Conservation (phyloP, 352 stramenopile species). For the Globisporangium yorkense region DNA sequence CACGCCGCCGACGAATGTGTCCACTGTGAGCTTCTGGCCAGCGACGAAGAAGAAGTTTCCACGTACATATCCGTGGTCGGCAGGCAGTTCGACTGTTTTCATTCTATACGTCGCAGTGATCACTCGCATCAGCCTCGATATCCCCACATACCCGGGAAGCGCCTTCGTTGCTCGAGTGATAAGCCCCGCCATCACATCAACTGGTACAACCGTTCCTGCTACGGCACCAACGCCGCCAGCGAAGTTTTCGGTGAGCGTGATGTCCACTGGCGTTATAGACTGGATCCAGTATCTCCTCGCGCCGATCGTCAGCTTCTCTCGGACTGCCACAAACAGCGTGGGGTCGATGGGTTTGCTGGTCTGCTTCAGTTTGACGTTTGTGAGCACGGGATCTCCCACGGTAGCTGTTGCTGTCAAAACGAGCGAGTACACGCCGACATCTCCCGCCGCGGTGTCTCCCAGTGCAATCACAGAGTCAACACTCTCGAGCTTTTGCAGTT, state of each 20-base stretch:
- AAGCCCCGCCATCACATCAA: conserved; percentile 32
- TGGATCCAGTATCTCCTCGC: conserved; percentile 29
- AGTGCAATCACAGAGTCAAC: conserved; percentile 62
- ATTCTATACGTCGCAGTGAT: conserved; percentile 26
- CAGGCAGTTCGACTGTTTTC: conserved; percentile 34
- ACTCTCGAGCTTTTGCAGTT: conserved; percentile 56
- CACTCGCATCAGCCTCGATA: conserved; percentile 37
- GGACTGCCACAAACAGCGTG: conserved; percentile 52
- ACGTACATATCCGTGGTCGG: conserved; percentile 27
- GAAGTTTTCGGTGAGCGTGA: conserved; percentile 33
- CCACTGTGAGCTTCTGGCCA: conserved; percentile 30
- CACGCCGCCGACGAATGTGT: conserved; percentile 12
- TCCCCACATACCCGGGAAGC: conserved; percentile 41
- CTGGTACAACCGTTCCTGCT: conserved; percentile 3
- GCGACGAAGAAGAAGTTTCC: conserved; percentile 35
- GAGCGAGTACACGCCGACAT: conserved; percentile 59
- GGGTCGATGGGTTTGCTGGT: conserved; percentile 37
- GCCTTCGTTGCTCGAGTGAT: conserved; percentile 47
- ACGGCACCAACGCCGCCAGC: background rate
- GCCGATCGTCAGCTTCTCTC: conserved; percentile 43
- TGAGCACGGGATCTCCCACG: conserved; percentile 24
- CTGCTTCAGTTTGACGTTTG: conserved; percentile 30
- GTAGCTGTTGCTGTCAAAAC: conserved; percentile 36
- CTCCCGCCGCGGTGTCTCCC: conserved; percentile 26
- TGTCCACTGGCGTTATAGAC: conserved; percentile 31